Percentiles rank a stretch among this genome's conserved stretches.
These are phyloP conservation scores for Fusarium staphyleae DNA, from an alignment of 2,329 filamentous ascomycete genomes.

Conservation along the genomic window DNA sequence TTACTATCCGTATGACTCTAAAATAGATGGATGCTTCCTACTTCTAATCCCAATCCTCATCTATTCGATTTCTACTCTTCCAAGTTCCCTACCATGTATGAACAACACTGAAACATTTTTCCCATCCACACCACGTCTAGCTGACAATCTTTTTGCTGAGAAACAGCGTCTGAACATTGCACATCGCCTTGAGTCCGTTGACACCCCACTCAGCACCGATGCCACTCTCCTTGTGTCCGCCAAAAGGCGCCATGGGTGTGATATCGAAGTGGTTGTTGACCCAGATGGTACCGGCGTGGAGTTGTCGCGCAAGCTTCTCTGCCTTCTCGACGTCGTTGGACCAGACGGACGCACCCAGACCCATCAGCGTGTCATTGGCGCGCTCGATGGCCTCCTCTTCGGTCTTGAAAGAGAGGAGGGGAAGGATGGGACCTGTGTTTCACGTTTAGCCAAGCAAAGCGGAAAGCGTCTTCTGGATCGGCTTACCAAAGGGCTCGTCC, in stretches of 20 bases:
- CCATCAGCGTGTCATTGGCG: conserved; percentile 61
- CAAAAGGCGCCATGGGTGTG: conserved; percentile 47
- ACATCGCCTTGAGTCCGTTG: conserved; percentile 48
- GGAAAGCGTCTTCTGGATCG: rapidly evolving
- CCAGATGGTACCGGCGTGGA: conserved; percentile 66
- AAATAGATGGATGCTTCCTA: too few species aligned
- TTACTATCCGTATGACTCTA: too few species aligned
- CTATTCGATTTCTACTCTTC: too few species aligned
- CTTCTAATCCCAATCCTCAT: too few species aligned
- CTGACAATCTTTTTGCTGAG: conserved; percentile 26
- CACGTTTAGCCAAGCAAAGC: too few species aligned
- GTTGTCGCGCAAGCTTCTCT: conserved; percentile 56
- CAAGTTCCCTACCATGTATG: too few species aligned
- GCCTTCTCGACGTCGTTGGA: conserved; percentile 59
- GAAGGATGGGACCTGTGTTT: conserved; percentile 61
- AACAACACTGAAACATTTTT: background rate
- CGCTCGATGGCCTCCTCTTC: conserved; percentile 67
- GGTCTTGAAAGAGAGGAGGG: conserved; percentile 65
- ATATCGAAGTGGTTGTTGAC: conserved; percentile 64
- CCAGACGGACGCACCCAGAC: conserved; percentile 65
- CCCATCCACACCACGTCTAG: background rate
- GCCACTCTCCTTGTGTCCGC: conserved; percentile 55
- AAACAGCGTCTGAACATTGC: conserved; percentile 38
- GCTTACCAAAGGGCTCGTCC: conserved; percentile 59
- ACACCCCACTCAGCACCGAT: conserved; percentile 53